Evolutionary conservation across 306 rosid genomes (phyloP).

Genomic region (Prunus fruticosa): DNA sequence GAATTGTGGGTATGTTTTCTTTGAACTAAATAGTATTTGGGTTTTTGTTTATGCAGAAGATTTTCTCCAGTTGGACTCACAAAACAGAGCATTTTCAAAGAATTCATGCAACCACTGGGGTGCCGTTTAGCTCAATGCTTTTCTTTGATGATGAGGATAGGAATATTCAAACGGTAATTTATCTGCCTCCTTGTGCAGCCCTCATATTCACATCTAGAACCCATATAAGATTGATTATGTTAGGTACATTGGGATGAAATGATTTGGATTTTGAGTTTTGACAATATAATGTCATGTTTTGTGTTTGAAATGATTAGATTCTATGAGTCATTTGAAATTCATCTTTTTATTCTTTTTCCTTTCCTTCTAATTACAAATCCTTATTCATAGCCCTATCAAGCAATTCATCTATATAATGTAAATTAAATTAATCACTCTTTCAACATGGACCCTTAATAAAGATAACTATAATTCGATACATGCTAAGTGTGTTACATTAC

Average conservation of each 20-base stretch:
- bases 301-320: background rate
- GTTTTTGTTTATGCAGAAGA: conserved; percentile 47
- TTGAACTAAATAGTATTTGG: background rate
- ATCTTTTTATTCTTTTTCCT: background rate
- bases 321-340: background rate
- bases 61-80: conserved; percentile 53
- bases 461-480: too few relatives aligned
- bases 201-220: background rate
- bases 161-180: conserved; percentile 58
- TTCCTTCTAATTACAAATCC: too few relatives aligned
- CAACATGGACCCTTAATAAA: too few relatives aligned
- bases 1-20: background rate
- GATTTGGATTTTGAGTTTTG: background rate
- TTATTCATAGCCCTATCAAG: too few relatives aligned
- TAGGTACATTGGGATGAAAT: background rate
- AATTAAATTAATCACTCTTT: too few relatives aligned
- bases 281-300: too few relatives aligned
- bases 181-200: background rate
- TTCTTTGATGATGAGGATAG: conserved; percentile 75
- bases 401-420: too few relatives aligned
- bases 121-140: conserved; percentile 65
- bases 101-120: conserved; percentile 52
- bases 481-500: background rate
- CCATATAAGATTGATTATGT: too few relatives aligned
- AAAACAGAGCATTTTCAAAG: conserved; percentile 69